These are phyloP conservation scores for Chlorella sp. DNA, from an alignment of 139 green algal genomes.

Conservation along the genomic window DNA sequence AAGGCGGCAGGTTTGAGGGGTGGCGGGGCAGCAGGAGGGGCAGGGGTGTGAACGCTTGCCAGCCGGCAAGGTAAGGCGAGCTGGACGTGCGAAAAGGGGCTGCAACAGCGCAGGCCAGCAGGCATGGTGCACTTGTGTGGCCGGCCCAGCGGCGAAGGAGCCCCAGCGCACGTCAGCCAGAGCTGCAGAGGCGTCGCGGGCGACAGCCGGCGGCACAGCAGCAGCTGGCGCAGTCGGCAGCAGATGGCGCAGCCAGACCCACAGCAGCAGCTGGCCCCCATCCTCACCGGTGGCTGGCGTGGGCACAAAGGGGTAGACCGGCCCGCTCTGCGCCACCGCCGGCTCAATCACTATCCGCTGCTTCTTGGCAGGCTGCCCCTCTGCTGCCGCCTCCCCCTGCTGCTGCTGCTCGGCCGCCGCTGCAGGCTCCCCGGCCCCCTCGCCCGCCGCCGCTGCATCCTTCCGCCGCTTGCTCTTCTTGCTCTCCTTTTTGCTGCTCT, in stretches of 20 bases:
- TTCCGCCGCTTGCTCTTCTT: slow-evolving; percentile 23
- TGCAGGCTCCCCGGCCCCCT: background rate
- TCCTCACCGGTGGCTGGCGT: slow-evolving; percentile 41
- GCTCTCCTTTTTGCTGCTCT: background rate
- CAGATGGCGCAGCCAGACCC: background rate
- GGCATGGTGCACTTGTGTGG: background rate
- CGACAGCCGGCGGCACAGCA: background rate
- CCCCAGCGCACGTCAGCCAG: background rate
- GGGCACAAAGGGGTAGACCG: slow-evolving; percentile 8
- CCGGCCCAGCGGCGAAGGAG: too few relatives aligned
- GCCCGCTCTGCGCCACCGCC: background rate
- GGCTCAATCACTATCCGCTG: slow-evolving; percentile 52
- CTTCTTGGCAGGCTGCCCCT: slow-evolving; percentile 29
- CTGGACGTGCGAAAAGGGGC: too few relatives aligned
- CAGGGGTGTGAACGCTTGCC: too few relatives aligned
- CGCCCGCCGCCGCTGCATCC: background rate
- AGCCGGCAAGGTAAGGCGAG: background rate
- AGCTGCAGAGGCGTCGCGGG: background rate
- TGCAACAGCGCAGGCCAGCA: background rate
- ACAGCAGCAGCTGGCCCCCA: background rate
- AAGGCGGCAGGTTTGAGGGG: too few relatives aligned
- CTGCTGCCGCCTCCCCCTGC: background rate
- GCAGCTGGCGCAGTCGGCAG: too few relatives aligned
- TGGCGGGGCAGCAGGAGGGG: background rate
- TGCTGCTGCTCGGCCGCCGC: background rate